A percentile compares a stretch with the other conserved stretches of the same genome.
phyloP scores from a whole-genome alignment of 78 protist species.

The Creolimax fragrantissima region DNA sequence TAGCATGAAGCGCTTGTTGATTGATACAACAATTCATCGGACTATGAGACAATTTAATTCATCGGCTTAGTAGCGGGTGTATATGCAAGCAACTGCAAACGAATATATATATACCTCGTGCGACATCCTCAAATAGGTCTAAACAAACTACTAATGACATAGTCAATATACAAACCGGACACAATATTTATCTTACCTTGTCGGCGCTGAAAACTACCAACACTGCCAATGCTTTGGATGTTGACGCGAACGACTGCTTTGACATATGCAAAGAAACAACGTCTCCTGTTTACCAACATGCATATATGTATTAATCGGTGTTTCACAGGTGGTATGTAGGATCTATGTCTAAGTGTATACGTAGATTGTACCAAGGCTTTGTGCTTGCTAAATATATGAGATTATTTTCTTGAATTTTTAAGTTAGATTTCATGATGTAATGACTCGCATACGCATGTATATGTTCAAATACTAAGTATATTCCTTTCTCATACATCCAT shows the following conservation, averaged over 20 bases:
- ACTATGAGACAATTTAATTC: too few species aligned
- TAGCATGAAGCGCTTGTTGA: not conserved
- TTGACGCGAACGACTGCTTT: slow-evolving; percentile 20
- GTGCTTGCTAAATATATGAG: too few species aligned
- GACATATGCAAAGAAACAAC: slow-evolving; percentile 13
- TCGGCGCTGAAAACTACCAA: not conserved
- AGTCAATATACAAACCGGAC: not conserved
- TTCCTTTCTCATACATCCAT: not conserved
- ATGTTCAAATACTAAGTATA: not conserved
- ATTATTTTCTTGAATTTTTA: too few species aligned
- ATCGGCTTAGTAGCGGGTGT: too few species aligned
- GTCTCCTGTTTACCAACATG: not conserved
- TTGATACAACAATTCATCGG: too few species aligned
- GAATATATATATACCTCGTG: not conserved
- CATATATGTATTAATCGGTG: not conserved
- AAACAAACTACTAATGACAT: too few species aligned
- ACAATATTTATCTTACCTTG: not conserved
- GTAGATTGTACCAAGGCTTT: too few species aligned
- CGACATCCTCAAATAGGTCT: too few species aligned
- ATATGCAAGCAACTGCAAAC: not conserved
- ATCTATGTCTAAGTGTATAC: too few species aligned
- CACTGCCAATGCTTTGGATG: slow-evolving; percentile 30
- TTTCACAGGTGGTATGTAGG: too few species aligned
- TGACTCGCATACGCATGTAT: slow-evolving; percentile 13
- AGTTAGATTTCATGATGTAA: too few species aligned